Evolutionary conservation across 139 green algal genomes (phyloP).

Genomic region (Chlorella sorokiniana): DNA sequence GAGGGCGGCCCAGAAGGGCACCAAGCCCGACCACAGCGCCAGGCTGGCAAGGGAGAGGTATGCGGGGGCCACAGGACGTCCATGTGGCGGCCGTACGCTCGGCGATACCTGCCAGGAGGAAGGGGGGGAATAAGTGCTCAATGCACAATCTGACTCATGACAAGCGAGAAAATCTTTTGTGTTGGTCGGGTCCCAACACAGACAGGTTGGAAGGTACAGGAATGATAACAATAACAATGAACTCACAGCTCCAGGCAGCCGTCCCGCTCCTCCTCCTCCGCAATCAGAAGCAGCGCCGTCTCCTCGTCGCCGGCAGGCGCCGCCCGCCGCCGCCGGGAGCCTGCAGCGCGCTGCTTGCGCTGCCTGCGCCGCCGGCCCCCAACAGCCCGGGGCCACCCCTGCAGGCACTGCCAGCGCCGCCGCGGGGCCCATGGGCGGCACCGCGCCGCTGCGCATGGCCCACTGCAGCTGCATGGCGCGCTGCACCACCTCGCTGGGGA

Average conservation of each 20-base stretch:
- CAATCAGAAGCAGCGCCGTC: conserved; percentile 14
- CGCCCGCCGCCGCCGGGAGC: neutral
- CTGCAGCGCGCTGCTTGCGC: neutral
- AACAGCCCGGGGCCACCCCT: neutral
- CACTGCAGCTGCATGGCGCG: conserved; percentile 28
- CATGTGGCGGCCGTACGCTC: conserved; percentile 17
- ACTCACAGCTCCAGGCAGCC: conserved; percentile 34
- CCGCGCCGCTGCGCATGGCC: neutral
- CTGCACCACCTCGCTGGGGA: conserved; percentile 26
- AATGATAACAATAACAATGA: too few relatives aligned
- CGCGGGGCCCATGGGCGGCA: neutral
- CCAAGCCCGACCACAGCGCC: conserved; percentile 3
- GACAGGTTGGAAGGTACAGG: too few relatives aligned
- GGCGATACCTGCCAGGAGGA: too few relatives aligned
- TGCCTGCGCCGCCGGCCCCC: neutral
- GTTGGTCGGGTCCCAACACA: too few relatives aligned
- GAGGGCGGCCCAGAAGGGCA: conserved; percentile 35
- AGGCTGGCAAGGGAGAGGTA: neutral
- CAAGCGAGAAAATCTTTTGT: too few relatives aligned
- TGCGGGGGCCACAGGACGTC: conserved; percentile 28
- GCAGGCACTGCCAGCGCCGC: neutral
- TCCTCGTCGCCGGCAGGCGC: neutral
- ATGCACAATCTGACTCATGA: too few relatives aligned
- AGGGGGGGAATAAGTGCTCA: too few relatives aligned
- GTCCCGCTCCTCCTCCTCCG: conserved; percentile 38